Evolutionary conservation across 1,139 yeast genomes (phyloP), one percentile per base, ranked within the genome.

Genomic region (Suhomyces panamericanus): DNA sequence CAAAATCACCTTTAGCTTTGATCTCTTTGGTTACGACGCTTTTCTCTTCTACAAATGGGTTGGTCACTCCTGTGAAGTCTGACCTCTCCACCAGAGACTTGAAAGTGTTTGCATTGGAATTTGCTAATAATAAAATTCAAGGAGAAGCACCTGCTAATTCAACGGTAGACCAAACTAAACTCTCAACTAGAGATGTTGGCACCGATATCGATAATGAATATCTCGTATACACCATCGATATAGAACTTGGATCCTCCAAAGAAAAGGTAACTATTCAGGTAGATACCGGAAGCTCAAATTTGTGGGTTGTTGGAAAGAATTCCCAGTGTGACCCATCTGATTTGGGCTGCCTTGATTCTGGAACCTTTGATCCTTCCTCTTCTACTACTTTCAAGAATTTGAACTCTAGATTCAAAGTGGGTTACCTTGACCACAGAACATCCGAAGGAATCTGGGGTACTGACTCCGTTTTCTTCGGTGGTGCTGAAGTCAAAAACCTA

Each of bases 211-310:
- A 22, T 5, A 13, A 22, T 10, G 6, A 11, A 2, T 33, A 43
- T 26, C 40, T 10, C 2, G 13, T 6, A 11, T 44, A 52, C 38
- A 34, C 43, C 16, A 44, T 45, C 13, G 32, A 44, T 16, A 32
- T 52, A 30, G 27, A 31, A 13, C 12, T 51, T 8, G 57, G 55
- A 13, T 50, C 57, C 12, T 36, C 48, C 37, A 32, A 44, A 9
- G 51, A 53, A 38, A 22, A 27, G n/a, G 20, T 49, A 2, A 34
- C 39, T 14, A 54, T 52, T 1, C 41, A 39, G 10, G 42, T 59
- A 16, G 62, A 59, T 46, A 58, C 64, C 4, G 62, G 62, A 11
- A 53, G 58, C 28, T 54, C 62, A n/a, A 62, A 59, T 40, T 50
- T 58, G 44, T 59, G 63, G 62, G 43, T 51, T 36, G 53, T 56